These are phyloP conservation scores for Galerina sulciceps DNA, from an alignment of 768 basidiomycete genomes.

Conservation along the genomic window DNA sequence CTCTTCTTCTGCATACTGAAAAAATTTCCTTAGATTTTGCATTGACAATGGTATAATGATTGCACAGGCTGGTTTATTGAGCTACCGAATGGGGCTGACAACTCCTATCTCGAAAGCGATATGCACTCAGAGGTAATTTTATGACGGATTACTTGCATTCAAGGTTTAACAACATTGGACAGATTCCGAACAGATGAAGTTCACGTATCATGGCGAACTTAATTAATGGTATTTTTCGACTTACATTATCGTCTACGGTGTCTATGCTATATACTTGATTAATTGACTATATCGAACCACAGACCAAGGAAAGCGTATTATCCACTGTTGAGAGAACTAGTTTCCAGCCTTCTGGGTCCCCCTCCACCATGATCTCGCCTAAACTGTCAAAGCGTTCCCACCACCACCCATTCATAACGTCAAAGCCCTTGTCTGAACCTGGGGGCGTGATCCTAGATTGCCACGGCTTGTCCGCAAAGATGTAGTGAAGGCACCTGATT, in stretches of 20 bases:
- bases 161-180: conserved; percentile 3
- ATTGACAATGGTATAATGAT: conserved; percentile 99
- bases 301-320: conserved; percentile 20
- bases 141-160: neutral
- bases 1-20: neutral
- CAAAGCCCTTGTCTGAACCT: conserved; percentile 45
- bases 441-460: conserved; percentile 47
- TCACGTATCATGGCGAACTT: conserved; percentile 86
- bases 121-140: conserved; percentile 86
- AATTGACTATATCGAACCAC: conserved; percentile 19
- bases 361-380: conserved; percentile 43
- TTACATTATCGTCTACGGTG: conserved; percentile 11
- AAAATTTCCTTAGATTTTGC: conserved; percentile 72
- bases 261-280: conserved; percentile 15
- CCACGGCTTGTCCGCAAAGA: conserved; percentile 90
- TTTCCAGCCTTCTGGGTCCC: conserved; percentile 52
- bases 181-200: conserved; percentile 97
- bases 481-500: conserved; percentile 87
- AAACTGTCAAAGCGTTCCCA: conserved; percentile 68
- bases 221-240: conserved; percentile 19
- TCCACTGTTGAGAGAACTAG: conserved; percentile 57
- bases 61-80: conserved; percentile 93
- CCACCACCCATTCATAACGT: conserved; percentile 74
- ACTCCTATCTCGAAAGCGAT: conserved; percentile 81
- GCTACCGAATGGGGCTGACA: conserved; percentile 86